Percentiles rank a stretch among this genome's conserved stretches.
phyloP scores from a whole-genome alignment of 1,139 yeast genomes.

The Geotrichum histeridarum region DNA sequence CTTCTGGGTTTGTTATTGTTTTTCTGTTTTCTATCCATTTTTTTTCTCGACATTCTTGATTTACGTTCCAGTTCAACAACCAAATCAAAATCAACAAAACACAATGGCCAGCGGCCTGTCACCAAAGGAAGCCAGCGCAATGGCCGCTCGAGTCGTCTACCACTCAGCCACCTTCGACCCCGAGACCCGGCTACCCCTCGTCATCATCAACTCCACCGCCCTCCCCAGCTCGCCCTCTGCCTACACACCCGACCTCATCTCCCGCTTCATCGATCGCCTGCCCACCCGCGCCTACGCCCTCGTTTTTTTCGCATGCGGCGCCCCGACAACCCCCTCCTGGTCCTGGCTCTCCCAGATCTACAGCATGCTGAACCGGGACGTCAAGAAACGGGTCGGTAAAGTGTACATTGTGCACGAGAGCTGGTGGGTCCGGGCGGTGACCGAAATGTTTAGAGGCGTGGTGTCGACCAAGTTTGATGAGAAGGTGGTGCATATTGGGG shows the following conservation, averaged over 20 bases:
- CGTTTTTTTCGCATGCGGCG: conserved; percentile 74
- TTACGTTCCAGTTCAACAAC: too few species aligned
- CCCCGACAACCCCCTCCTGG: conserved; percentile 54
- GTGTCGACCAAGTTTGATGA: conserved; percentile 45
- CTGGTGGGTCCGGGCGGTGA: conserved; percentile 78
- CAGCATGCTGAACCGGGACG: conserved; percentile 57
- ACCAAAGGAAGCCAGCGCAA: conserved; percentile 4
- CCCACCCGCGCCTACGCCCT: conserved; percentile 60
- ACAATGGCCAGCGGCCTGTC: conserved; percentile 13
- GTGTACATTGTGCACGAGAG: conserved; percentile 84
- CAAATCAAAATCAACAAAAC: conserved; percentile 21
- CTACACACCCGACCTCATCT: conserved; percentile 19
- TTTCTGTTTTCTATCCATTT: too few species aligned
- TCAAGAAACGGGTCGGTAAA: conserved; percentile 52
- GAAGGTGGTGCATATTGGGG: conserved; percentile 48
- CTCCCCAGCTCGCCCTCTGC: conserved; percentile 41
- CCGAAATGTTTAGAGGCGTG: conserved; percentile 64
- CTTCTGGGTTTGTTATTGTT: too few species aligned
- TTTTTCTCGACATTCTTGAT: too few species aligned
- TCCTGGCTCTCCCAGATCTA: conserved; percentile 74
- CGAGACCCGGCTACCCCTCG: conserved; percentile 56
- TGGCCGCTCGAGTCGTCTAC: conserved; percentile 49
- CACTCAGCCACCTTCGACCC: conserved; percentile 57
- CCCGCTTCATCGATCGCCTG: conserved; percentile 33
- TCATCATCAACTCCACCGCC: conserved; percentile 67